Percentiles rank a stretch among this genome's conserved stretches.
Evolutionary conservation across 2,329 filamentous ascomycete species (phyloP).

Genomic region (Pseudocercospora fijiensis): DNA sequence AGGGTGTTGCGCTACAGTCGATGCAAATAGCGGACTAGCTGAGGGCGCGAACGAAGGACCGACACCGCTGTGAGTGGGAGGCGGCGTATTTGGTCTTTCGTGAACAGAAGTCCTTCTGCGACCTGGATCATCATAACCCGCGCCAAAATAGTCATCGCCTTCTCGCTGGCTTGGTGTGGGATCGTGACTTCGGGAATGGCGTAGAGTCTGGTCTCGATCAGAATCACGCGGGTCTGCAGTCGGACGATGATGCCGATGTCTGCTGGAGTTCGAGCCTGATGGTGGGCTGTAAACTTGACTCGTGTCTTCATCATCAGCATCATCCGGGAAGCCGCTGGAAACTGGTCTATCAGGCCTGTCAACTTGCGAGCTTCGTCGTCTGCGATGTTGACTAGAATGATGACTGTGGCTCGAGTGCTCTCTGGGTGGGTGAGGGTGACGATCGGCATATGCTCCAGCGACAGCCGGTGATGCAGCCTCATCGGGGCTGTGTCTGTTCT

Average conservation of each 20-base stretch:
- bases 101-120: conserved; percentile 24
- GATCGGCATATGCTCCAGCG: conserved; percentile 20
- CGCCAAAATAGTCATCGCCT: conserved; percentile 27
- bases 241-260: conserved; percentile 18
- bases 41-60: conserved; percentile 45
- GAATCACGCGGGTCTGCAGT: conserved; percentile 19
- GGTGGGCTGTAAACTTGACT: conserved; percentile 24
- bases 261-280: conserved; percentile 23
- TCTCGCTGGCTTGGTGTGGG: conserved; percentile 40
- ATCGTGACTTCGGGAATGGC: conserved; percentile 46
- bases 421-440: conserved; percentile 16
- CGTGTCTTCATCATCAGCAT: conserved; percentile 21
- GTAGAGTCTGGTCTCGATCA: conserved; percentile 35
- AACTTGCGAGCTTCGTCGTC: conserved; percentile 22
- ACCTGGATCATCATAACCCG: conserved; percentile 19
- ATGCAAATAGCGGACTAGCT: conserved; percentile 48
- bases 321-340: conserved; percentile 19
- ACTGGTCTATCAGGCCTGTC: conserved; percentile 18
- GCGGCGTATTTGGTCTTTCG: conserved; percentile 25
- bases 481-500: conserved; percentile 29
- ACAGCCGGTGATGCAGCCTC: conserved; percentile 18
- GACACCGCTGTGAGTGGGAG: conserved; percentile 25
- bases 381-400: conserved; percentile 18
- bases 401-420: conserved; percentile 22
- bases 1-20: conserved; percentile 24